These are phyloP conservation scores for Petunia secreta DNA, from an alignment of 257 asterid species.

Conservation along the genomic window DNA sequence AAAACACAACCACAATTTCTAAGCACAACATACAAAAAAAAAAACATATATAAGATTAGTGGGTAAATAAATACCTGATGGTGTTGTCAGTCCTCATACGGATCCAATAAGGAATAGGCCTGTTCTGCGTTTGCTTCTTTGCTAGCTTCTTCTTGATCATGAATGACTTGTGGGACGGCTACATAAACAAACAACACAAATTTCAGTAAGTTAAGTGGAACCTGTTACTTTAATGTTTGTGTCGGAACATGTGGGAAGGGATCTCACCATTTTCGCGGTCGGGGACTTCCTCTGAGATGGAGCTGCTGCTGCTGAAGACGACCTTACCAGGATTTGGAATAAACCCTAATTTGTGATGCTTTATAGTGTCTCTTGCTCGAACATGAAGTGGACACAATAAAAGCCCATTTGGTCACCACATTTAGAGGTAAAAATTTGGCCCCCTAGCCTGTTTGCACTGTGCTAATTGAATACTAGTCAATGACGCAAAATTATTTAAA, in stretches of 20 bases:
- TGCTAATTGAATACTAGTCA: no score
- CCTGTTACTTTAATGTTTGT: not conserved
- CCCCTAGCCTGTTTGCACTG: no score
- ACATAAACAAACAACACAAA: not conserved
- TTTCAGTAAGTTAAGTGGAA: not conserved
- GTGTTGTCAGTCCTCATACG: slow-evolving; percentile 46
- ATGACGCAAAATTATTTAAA: no score
- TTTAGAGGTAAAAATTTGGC: not conserved
- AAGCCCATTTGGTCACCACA: not conserved
- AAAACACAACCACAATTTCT: not conserved
- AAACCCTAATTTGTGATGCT: slow-evolving; percentile 15
- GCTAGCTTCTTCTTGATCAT: slow-evolving; percentile 48
- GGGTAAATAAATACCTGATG: slow-evolving; percentile 30
- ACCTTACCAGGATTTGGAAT: not conserved
- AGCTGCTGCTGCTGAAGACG: slow-evolving; percentile 4
- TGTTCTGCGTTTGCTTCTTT: slow-evolving; percentile 47
- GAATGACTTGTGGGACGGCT: slow-evolving; percentile 46
- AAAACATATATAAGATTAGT: not conserved
- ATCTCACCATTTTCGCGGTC: slow-evolving; percentile 29
- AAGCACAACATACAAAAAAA: not conserved
- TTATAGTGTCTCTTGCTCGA: not conserved
- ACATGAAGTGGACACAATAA: not conserved
- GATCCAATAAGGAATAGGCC: slow-evolving; percentile 45
- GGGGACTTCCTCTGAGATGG: not conserved
- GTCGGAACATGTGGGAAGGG: not conserved